These are phyloP conservation scores for Claviceps citrina DNA, from an alignment of 2,329 filamentous ascomycete genomes.

Conservation along the genomic window DNA sequence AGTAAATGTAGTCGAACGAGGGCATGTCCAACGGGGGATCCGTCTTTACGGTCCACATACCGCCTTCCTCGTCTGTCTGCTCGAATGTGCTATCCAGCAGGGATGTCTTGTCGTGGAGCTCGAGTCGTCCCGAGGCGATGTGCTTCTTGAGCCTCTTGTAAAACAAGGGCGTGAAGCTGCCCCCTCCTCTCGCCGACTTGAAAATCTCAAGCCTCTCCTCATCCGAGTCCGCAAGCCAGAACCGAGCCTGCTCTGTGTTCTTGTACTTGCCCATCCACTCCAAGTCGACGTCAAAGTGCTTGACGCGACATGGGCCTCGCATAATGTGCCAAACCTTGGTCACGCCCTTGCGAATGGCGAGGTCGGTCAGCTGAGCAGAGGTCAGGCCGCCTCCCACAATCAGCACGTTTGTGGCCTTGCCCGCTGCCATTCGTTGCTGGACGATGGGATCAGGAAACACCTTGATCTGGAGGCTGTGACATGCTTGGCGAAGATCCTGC, in stretches of 20 bases:
- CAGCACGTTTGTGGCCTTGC: conserved; percentile 44
- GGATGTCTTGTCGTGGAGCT: conserved; percentile 41
- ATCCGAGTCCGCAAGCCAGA: conserved; percentile 62
- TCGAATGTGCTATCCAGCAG: conserved; percentile 39
- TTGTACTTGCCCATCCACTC: conserved; percentile 73
- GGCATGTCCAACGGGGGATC: conserved; percentile 40
- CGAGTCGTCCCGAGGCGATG: conserved; percentile 32
- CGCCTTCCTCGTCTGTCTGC: conserved; percentile 16
- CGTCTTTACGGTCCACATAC: conserved; percentile 29
- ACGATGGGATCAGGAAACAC: conserved; percentile 40
- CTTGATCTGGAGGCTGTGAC: conserved; percentile 50
- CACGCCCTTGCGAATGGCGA: conserved; percentile 48
- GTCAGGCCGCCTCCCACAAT: conserved; percentile 64
- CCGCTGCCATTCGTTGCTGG: conserved; percentile 33
- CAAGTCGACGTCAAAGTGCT: conserved; percentile 64
- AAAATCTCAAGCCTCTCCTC: conserved; percentile 53
- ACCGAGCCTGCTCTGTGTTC: conserved; percentile 60
- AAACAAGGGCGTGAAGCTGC: conserved; percentile 59
- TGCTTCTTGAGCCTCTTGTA: conserved; percentile 51
- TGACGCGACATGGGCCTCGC: conserved; percentile 43
- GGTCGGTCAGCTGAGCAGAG: conserved; percentile 56
- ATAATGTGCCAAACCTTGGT: conserved; percentile 56
- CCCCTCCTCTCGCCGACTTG: conserved; percentile 51
- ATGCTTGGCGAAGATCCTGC: conserved; percentile 25
- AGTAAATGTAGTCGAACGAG: conserved; percentile 53